phyloP scores from a whole-genome alignment of 345 rosid species.

The Salix dunnii region DNA sequence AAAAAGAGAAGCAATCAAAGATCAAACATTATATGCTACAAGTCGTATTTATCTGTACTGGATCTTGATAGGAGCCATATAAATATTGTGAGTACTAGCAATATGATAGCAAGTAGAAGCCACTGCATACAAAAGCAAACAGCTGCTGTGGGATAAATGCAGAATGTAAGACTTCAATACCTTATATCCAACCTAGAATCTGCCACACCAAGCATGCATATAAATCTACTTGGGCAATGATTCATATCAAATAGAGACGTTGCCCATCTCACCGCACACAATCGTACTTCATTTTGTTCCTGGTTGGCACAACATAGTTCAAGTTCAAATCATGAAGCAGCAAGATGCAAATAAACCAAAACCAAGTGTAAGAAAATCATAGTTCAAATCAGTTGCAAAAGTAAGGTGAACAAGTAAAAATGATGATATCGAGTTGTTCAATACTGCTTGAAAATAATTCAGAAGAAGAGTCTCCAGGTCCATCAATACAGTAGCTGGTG shows the following conservation, averaged over 20 bases:
- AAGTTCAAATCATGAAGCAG: conserved; percentile 3
- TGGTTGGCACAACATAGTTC: conserved; percentile 31
- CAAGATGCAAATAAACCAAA: conserved; percentile 6
- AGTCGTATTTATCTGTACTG: not conserved
- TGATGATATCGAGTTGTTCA: not conserved
- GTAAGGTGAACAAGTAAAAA: not conserved
- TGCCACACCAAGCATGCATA: conserved; percentile 84
- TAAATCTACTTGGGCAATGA: conserved; percentile 90
- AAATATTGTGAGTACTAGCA: not conserved
- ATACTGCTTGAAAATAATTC: conserved; percentile 69
- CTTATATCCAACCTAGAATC: conserved; percentile 89
- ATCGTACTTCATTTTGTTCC: conserved; percentile 94
- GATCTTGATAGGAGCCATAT: not conserved
- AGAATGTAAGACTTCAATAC: conserved; percentile 36
- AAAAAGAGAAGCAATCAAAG: not conserved
- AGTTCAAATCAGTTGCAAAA: not conserved
- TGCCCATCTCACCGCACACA: conserved; percentile 91
- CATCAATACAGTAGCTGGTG: conserved; percentile 52
- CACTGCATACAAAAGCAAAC: not conserved
- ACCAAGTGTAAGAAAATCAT: conserved; percentile 4
- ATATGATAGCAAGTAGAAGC: not conserved
- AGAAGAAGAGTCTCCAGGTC: conserved; percentile 76
- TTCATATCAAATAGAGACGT: conserved; percentile 70
- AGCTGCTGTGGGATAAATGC: not conserved
- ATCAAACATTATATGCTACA: not conserved